Percentiles rank a stretch among this genome's conserved stretches.
Evolutionary conservation across 768 basidiomycete species (phyloP).

Genomic region (Phanerochaete carnosa): DNA sequence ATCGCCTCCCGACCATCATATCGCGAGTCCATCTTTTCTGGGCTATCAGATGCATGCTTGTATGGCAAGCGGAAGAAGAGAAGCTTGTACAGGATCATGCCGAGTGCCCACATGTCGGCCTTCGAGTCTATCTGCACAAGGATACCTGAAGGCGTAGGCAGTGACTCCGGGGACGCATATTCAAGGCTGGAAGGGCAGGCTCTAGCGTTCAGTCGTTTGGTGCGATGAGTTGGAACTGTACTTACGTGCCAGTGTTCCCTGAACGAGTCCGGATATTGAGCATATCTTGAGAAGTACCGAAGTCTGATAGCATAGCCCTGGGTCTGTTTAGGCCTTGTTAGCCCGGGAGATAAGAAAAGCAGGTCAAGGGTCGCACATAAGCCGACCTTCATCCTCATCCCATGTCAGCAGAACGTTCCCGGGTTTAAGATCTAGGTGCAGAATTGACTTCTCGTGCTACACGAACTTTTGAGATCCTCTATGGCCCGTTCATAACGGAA

Average conservation of each 20-base stretch:
- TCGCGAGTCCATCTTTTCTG: conserved; percentile 36
- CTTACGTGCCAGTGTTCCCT: conserved; percentile 94
- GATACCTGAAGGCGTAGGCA: conserved; percentile 66
- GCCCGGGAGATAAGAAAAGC: not conserved
- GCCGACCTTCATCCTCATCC: conserved; percentile 87
- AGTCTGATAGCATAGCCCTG: conserved; percentile 92
- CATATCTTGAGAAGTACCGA: conserved; percentile 93
- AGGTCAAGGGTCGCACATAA: conserved; percentile 55
- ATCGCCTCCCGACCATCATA: conserved; percentile 60
- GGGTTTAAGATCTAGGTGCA: conserved; percentile 93
- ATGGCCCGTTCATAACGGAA: not conserved
- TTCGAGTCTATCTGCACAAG: conserved; percentile 79
- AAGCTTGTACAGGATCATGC: conserved; percentile 93
- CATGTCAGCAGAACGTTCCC: conserved; percentile 91
- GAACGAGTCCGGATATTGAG: conserved; percentile 67
- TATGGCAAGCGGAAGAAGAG: conserved; percentile 91
- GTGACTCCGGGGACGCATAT: conserved; percentile 85
- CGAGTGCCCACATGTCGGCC: conserved; percentile 95
- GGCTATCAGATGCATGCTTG: conserved; percentile 61
- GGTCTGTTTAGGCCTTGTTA: conserved; percentile 47
- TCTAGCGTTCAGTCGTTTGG: not conserved
- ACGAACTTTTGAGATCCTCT: not conserved
- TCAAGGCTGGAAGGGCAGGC: conserved; percentile 52
- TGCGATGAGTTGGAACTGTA: conserved; percentile 13
- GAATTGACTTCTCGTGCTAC: conserved; percentile 78